Percentiles rank a stretch among this genome's conserved stretches.
phyloP scores from a whole-genome alignment of 108 stramenopile species.

The Nitzschia palea region DNA sequence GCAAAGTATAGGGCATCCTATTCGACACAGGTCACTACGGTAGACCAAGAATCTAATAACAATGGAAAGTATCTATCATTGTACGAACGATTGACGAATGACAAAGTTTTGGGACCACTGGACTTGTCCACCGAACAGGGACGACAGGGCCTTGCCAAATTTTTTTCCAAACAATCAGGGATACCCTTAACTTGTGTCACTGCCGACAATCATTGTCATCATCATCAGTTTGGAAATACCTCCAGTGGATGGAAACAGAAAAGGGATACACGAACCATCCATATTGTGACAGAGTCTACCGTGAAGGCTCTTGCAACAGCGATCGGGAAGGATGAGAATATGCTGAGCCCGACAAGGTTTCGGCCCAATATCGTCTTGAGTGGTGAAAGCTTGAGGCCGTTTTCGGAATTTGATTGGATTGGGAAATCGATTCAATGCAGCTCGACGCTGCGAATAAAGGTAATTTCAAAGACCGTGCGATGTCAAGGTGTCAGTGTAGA shows the following conservation, averaged over 20 bases:
- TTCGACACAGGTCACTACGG: background rate
- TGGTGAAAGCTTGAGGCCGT: conserved; percentile 35
- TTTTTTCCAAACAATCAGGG: conserved; percentile 49
- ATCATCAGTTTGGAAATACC: conserved; percentile 70
- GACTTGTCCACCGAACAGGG: conserved; percentile 35
- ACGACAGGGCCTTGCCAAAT: conserved; percentile 40
- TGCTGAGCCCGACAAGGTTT: conserved; percentile 47
- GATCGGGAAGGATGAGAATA: background rate
- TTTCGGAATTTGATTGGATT: conserved; percentile 65
- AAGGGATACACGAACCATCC: conserved; percentile 57
- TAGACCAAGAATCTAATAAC: background rate
- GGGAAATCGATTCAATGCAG: conserved; percentile 32
- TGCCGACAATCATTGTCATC: conserved; percentile 4
- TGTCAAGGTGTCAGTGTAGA: conserved; percentile 63
- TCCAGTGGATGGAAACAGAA: conserved; percentile 52
- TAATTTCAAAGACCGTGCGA: conserved; percentile 52
- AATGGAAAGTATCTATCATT: conserved; percentile 26
- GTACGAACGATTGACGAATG: conserved; percentile 12
- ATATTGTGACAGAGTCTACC: conserved; percentile 54
- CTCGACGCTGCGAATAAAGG: conserved; percentile 21
- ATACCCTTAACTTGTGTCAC: conserved; percentile 42
- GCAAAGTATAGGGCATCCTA: conserved; percentile 34
- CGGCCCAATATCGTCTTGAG: conserved; percentile 63
- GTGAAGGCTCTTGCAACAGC: conserved; percentile 42
- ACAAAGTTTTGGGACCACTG: conserved; percentile 31